Conservation (phyloP, 495 filamentous ascomycete species). For the Aspergillus conjunctus region DNA sequence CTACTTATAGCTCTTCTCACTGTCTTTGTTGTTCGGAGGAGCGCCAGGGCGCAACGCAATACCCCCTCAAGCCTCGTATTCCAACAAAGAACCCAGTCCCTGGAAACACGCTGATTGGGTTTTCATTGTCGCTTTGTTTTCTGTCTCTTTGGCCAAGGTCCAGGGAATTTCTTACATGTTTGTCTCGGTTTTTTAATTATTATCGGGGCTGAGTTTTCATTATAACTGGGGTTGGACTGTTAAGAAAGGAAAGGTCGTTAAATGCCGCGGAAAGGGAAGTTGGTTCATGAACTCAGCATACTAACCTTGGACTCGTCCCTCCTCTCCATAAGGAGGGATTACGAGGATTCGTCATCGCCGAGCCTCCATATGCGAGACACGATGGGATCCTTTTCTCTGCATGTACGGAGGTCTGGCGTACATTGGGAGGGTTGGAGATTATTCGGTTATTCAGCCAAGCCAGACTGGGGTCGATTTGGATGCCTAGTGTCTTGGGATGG, state of each 20-base stretch:
- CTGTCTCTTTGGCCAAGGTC: too few species aligned
- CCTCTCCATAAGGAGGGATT: background rate
- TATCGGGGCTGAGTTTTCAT: background rate
- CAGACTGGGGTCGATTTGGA: background rate
- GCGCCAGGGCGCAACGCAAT: background rate
- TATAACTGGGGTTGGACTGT: background rate
- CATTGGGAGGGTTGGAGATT: too few species aligned
- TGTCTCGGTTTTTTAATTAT: background rate
- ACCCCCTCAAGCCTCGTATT: background rate
- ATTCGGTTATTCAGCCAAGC: background rate
- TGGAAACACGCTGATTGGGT: background rate
- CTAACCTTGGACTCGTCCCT: background rate
- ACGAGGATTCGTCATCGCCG: background rate
- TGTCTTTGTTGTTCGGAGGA: too few species aligned
- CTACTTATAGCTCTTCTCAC: too few species aligned
- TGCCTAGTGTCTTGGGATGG: background rate
- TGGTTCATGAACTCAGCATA: background rate
- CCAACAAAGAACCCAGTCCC: background rate
- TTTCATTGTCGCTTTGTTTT: background rate
- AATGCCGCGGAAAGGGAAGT: background rate
- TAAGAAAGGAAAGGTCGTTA: background rate
- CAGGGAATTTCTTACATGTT: too few species aligned
- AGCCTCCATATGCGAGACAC: background rate
- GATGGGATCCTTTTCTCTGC: background rate
- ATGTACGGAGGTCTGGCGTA: background rate